Evolutionary conservation across 768 basidiomycete genomes (phyloP).

Genomic region (Pisolithus sp.): DNA sequence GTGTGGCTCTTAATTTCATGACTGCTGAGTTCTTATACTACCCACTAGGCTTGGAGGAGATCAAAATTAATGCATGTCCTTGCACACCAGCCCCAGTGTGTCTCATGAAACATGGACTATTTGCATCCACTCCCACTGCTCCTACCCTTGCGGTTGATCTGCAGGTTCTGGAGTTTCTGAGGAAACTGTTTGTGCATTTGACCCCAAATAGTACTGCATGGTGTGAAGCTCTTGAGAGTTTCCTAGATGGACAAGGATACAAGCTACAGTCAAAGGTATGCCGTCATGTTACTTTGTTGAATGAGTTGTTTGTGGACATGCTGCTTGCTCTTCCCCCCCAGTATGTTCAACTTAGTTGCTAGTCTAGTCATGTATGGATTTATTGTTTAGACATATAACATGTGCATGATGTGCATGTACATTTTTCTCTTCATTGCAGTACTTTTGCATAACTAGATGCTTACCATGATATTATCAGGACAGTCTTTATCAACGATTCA

Average conservation of each 20-base stretch:
- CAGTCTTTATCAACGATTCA: conserved; percentile 16
- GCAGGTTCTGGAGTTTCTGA: conserved; percentile 24
- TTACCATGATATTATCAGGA: conserved; percentile 11
- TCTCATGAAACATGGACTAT: conserved; percentile 19
- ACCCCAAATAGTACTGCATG: conserved; percentile 11
- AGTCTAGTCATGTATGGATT: no score
- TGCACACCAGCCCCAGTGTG: conserved; percentile 15
- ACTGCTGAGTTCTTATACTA: no score
- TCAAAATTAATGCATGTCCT: conserved; percentile 4
- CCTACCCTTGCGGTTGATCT: conserved; percentile 29
- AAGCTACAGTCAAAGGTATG: conserved; percentile 9
- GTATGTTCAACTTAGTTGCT: no score
- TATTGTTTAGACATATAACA: no score
- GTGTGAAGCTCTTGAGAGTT: conserved; percentile 10
- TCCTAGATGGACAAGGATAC: conserved; percentile 8
- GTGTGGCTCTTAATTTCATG: not conserved
- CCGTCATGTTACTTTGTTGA: not conserved
- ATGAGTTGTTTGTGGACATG: no score
- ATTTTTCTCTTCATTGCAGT: no score
- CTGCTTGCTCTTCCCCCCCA: no score
- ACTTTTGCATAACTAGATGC: no score
- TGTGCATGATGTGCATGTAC: no score
- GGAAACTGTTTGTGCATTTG: conserved; percentile 5
- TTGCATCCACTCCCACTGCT: conserved; percentile 22
- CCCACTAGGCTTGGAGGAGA: conserved; percentile 5